Conservation (phyloP, 352 stramenopile genomes). For the Pythium rhizo-oryzae region DNA sequence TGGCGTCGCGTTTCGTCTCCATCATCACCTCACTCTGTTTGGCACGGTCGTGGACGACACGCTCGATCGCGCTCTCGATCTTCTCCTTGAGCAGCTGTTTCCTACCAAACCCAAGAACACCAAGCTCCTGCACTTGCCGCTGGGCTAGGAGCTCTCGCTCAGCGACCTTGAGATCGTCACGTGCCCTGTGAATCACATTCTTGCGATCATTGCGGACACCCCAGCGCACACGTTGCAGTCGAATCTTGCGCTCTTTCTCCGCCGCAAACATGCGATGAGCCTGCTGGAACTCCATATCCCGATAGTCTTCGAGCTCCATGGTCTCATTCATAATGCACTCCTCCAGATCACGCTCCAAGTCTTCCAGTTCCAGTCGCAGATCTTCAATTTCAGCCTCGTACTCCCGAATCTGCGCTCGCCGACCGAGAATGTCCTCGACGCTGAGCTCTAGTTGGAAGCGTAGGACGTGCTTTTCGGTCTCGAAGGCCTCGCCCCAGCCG, state of each 20-base stretch:
- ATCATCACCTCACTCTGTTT: constrained; percentile 46
- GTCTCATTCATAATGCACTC: constrained; percentile 69
- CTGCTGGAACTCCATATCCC: constrained; percentile 56
- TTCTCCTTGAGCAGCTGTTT: constrained; percentile 55
- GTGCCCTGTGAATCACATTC: constrained; percentile 49
- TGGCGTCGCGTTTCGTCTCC: constrained; percentile 46
- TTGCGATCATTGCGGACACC: constrained; percentile 54
- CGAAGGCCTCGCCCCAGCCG: constrained; percentile 79
- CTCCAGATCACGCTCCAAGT: constrained; percentile 79
- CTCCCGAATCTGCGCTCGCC: constrained; percentile 60
- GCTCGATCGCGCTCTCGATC: constrained; percentile 38
- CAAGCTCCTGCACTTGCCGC: constrained; percentile 50
- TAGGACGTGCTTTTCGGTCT: constrained; percentile 76
- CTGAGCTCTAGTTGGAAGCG: constrained; percentile 74
- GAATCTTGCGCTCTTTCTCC: constrained; percentile 43
- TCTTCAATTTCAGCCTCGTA: constrained; percentile 78
- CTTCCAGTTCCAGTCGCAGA: constrained; percentile 70
- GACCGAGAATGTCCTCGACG: constrained; percentile 71
- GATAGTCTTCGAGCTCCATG: constrained; percentile 60
- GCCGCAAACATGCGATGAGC: constrained; percentile 44
- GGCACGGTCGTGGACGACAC: constrained; percentile 36
- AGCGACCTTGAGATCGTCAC: constrained; percentile 40
- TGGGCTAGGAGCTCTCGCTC: constrained; percentile 44
- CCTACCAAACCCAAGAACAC: constrained; percentile 57
- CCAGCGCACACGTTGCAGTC: constrained; percentile 67